These are phyloP conservation scores for Uronychia setigera DNA, from an alignment of 73 alveolate species.

Conservation along the genomic window DNA sequence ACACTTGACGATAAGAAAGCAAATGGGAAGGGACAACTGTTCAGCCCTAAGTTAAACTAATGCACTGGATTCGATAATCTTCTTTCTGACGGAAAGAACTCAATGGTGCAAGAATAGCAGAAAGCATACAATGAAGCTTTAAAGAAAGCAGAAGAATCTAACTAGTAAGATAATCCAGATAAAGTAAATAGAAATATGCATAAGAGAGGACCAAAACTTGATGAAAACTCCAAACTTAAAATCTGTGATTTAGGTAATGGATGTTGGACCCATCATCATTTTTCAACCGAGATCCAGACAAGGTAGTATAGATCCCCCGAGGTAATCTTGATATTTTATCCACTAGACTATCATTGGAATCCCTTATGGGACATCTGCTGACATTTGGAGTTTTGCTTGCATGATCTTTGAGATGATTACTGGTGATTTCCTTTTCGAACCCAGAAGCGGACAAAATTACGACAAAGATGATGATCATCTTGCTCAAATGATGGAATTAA, in stretches of 20 bases:
- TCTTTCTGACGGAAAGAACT: background rate
- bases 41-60: background rate
- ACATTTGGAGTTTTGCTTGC: slow-evolving; percentile 96
- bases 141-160: slow-evolving; percentile 22
- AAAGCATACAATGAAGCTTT: slow-evolving; percentile 12
- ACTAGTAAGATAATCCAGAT: slow-evolving; percentile 27
- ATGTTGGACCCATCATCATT: slow-evolving; percentile 93
- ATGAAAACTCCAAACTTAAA: slow-evolving; percentile 67
- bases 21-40: background rate
- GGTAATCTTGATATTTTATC: slow-evolving; percentile 4
- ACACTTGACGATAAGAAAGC: background rate
- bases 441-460: slow-evolving; percentile 72
- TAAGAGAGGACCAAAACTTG: slow-evolving; percentile 63
- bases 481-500: slow-evolving; percentile 81
- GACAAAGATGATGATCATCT: slow-evolving; percentile 86
- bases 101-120: background rate
- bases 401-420: slow-evolving; percentile 92
- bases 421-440: slow-evolving; percentile 95
- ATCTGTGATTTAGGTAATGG: slow-evolving; percentile 97
- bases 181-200: slow-evolving; percentile 17
- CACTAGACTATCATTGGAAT: slow-evolving; percentile 82
- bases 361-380: slow-evolving; percentile 89
- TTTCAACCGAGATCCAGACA: slow-evolving; percentile 90
- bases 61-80: background rate
- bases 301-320: slow-evolving; percentile 94